phyloP scores from a whole-genome alignment of 768 basidiomycete genomes.

The Cubamyces sp. region DNA sequence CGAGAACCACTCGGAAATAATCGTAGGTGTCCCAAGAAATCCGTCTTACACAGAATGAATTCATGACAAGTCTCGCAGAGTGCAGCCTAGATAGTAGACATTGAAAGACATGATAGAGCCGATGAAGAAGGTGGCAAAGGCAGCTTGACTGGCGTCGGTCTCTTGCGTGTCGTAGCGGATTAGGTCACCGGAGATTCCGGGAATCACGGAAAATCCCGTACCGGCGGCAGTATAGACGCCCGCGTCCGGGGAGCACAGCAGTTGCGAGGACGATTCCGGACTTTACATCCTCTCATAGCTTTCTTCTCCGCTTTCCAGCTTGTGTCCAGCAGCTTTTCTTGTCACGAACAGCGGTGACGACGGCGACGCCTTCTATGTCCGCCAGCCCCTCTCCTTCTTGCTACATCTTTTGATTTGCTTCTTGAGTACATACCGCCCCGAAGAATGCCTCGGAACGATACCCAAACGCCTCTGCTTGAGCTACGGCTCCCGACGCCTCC shows the following conservation, averaged over 20 bases:
- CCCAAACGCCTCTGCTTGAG: slow-evolving; percentile 18
- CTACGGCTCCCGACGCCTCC: slow-evolving; percentile 17
- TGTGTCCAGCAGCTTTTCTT: neutral
- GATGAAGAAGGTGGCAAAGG: no score
- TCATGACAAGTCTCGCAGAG: no score
- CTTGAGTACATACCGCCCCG: slow-evolving; percentile 1
- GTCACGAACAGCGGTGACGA: slow-evolving; percentile 8
- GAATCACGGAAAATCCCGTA: slow-evolving; percentile 9
- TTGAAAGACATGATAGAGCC: no score
- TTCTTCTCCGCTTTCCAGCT: neutral
- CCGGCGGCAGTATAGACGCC: neutral
- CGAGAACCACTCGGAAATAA: no score
- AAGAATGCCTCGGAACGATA: slow-evolving; percentile 14
- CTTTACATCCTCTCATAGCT: neutral
- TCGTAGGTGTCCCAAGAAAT: no score
- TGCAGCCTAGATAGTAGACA: no score
- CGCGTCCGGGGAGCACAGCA: neutral
- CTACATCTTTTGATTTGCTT: neutral
- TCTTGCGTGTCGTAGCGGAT: neutral
- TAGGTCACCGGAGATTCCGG: neutral
- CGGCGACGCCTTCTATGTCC: slow-evolving; percentile 3
- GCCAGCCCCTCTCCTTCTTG: neutral
- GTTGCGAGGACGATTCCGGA: neutral
- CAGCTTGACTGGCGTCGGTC: no score
- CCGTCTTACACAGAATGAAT: no score